A percentile compares a stretch with the other conserved stretches of the same genome.
These are phyloP conservation scores for Corylus heterophylla DNA, from an alignment of 306 rosid species.

Conservation along the genomic window DNA sequence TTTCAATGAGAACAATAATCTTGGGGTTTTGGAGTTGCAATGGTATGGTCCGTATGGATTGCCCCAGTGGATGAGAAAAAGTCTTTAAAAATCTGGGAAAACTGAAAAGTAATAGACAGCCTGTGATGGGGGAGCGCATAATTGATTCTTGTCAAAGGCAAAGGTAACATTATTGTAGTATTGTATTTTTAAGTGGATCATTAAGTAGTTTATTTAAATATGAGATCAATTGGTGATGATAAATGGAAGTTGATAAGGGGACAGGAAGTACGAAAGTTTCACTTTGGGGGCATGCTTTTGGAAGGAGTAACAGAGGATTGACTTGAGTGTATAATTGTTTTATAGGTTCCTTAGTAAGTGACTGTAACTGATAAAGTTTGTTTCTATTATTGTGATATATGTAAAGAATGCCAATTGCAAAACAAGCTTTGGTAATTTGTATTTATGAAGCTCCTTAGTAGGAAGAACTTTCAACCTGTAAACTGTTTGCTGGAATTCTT, in stretches of 20 bases:
- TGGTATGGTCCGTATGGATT: neutral
- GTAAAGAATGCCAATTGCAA: neutral
- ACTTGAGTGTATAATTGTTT: neutral
- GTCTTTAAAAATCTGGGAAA: neutral
- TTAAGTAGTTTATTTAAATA: neutral
- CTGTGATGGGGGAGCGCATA: neutral
- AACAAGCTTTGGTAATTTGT: neutral
- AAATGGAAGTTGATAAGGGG: neutral
- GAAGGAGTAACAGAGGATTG: neutral
- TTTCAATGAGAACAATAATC: neutral
- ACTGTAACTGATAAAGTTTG: slow-evolving; percentile 7
- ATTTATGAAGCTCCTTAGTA: neutral
- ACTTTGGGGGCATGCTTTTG: slow-evolving; percentile 10
- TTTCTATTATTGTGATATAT: neutral
- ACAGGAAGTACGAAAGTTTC: neutral
- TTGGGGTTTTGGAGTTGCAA: neutral
- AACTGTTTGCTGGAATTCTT: neutral
- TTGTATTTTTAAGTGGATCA: neutral
- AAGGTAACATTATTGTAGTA: neutral
- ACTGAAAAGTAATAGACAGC: neutral
- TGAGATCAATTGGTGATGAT: neutral
- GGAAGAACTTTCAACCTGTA: neutral
- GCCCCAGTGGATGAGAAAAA: neutral
- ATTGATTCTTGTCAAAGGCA: neutral
- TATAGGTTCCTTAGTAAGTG: slow-evolving; percentile 10